Evolutionary conservation across 768 basidiomycete species (phyloP), one percentile per base, ranked within the genome.

Genomic region (Psilocybe cubensis): DNA sequence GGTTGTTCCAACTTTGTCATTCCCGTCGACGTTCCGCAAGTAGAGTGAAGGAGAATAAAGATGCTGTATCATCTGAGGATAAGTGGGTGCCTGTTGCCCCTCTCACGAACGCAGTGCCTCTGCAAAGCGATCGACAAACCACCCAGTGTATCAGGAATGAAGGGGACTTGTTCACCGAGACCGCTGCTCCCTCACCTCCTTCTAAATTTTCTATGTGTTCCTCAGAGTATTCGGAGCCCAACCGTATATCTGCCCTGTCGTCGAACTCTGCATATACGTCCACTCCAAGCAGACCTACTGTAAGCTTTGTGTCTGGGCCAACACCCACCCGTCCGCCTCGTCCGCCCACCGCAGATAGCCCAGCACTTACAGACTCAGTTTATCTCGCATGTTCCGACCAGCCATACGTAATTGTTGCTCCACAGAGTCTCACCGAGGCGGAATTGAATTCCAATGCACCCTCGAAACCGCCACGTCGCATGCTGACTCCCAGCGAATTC

Each of bases 321-420:
- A 45, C 48, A 27, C 57, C 67, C n/a, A 43, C 29, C 3, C 64
- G 69, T 9, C 69, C 69, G 1, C 65, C 68, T 12, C 65, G 69
- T 8, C 69, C 69, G 11, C 66, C 68, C 3, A 70, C 69, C 1
- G 53, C 68, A 2, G 69, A 70, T 47, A 69, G 69, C 41, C 68
- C 69, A 11, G 44, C 56, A 4, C 66, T 70, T 29, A 64, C 69
- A 12, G 66, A 70, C 23, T 68, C 69, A 2, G 66, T 69, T 11
- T 67, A 66, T 44, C 62, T 68, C 10, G 69, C 69, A 5, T 66
- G 62, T 47, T 60, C 63, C 5, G 61, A 65, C 29, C 63, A 65
- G n/a, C 65, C 63, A 17, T 68, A 66, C 25, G 57, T 66, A 51
- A 56, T 68, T 20, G 62, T 64, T 6, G 53, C 60, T 27, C 67